These are phyloP conservation scores for Umbelopsis isabellina DNA, from an alignment of 192 early-diverging fungal species.

Conservation along the genomic window DNA sequence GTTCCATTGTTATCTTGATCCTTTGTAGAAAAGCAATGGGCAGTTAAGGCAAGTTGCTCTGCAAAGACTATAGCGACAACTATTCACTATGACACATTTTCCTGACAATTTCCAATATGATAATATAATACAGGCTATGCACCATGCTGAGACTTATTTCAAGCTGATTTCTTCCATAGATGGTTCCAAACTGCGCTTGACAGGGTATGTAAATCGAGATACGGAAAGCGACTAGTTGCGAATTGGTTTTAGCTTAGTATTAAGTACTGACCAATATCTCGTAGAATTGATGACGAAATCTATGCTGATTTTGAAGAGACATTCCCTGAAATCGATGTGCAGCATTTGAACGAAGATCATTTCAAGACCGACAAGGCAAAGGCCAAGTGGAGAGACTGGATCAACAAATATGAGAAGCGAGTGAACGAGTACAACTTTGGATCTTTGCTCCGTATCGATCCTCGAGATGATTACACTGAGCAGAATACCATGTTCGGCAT, in stretches of 20 bases:
- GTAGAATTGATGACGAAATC: constrained; percentile 83
- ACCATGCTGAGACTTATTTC: constrained; percentile 95
- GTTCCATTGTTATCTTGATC: background rate
- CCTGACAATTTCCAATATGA: background rate
- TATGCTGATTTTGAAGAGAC: constrained; percentile 73
- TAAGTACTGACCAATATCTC: background rate
- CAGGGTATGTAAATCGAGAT: constrained; percentile 51
- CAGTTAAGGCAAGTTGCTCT: constrained; percentile 64
- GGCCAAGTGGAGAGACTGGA: constrained; percentile 86
- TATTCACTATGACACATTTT: background rate
- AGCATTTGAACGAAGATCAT: constrained; percentile 69
- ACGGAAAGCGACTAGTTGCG: background rate
- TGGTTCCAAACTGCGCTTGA: constrained; percentile 77
- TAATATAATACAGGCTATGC: constrained; percentile 62
- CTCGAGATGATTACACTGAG: constrained; percentile 78
- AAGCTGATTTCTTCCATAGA: constrained; percentile 75
- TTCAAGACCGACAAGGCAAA: constrained; percentile 86
- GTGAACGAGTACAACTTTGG: constrained; percentile 97
- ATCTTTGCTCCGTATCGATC: constrained; percentile 79
- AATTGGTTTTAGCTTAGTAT: background rate
- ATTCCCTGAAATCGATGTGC: constrained; percentile 80
- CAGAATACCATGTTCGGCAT: constrained; percentile 91
- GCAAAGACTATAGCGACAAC: background rate
- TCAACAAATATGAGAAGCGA: constrained; percentile 83
- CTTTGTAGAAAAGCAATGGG: constrained; percentile 89